Conservation (phyloP, 371 early-diverging fungal species). For the Syncephalastrum monosporum region DNA sequence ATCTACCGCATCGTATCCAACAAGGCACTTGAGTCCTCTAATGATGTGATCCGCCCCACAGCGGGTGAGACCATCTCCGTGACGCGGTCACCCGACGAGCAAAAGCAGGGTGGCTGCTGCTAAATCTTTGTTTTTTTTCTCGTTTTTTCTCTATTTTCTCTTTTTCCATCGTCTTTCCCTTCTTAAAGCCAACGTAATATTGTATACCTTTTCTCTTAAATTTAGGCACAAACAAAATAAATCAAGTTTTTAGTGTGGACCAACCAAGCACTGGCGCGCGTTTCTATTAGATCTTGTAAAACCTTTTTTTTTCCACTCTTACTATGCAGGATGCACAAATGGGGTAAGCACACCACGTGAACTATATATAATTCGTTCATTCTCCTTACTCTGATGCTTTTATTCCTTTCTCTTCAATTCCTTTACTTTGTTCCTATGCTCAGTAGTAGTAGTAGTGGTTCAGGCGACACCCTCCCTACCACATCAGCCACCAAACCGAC, state of each 20-base stretch:
- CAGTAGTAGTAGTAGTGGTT: not conserved
- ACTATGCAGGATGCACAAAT: constrained; percentile 1
- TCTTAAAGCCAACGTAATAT: not conserved
- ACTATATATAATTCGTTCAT: not conserved
- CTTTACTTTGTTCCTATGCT: not conserved
- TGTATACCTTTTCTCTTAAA: constrained; percentile 2
- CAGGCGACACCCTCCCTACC: not conserved
- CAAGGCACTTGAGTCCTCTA: constrained; percentile 81
- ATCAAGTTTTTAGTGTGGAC: constrained; percentile 4
- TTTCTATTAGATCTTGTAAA: not conserved
- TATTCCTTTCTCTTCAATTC: constrained; percentile 1
- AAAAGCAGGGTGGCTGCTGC: constrained; percentile 75
- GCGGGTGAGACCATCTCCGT: constrained; percentile 79
- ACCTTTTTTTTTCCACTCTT: not conserved
- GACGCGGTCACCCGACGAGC: constrained; percentile 60
- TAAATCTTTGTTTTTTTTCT: constrained; percentile 35
- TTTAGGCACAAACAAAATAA: not conserved
- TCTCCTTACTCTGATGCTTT: not conserved
- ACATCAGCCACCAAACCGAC: not conserved
- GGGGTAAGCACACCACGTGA: constrained; percentile 1
- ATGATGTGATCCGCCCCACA: constrained; percentile 69
- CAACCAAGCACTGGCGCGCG: not conserved
- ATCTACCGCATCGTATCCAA: constrained; percentile 91
- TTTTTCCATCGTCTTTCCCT: not conserved
- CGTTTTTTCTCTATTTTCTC: constrained; percentile 2